These are phyloP conservation scores for Vanilla planifolia DNA, from an alignment of 106 monocot genomes.

Conservation along the genomic window DNA sequence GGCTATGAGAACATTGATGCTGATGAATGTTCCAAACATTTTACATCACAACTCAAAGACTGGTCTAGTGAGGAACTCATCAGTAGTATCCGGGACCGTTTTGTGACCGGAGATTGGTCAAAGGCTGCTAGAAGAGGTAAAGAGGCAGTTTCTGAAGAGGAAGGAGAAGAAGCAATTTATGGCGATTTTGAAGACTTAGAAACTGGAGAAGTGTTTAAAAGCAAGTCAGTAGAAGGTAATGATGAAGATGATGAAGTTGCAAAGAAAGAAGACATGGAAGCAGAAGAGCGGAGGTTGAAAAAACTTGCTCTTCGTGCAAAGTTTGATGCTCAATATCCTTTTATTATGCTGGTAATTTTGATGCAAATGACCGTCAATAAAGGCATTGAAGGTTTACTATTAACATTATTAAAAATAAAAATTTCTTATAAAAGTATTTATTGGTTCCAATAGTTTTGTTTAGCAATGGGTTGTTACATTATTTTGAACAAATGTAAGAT, in stretches of 20 bases:
- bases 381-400: no score
- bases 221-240: slow-evolving; percentile 13
- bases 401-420: no score
- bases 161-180: slow-evolving; percentile 35
- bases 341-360: no score
- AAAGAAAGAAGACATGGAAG: slow-evolving; percentile 23
- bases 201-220: slow-evolving; percentile 44
- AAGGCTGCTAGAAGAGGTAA: slow-evolving; percentile 67
- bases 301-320: slow-evolving; percentile 94
- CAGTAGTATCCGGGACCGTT: slow-evolving; percentile 69
- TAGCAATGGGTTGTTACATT: no score
- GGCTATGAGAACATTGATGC: slow-evolving; percentile 30
- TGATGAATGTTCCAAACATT: slow-evolving; percentile 80
- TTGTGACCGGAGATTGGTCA: slow-evolving; percentile 90
- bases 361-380: no score
- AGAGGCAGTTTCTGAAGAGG: slow-evolving; percentile 31
- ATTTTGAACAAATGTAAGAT: no score
- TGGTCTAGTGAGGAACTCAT: slow-evolving; percentile 72
- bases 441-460: no score
- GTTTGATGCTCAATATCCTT: slow-evolving; percentile 97
- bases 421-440: no score
- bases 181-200: slow-evolving; percentile 96
- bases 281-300: slow-evolving; percentile 67
- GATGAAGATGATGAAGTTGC: slow-evolving; percentile 15
- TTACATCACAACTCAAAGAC: slow-evolving; percentile 43